These are phyloP conservation scores for Globisporangium megalacanthum DNA, from an alignment of 352 stramenopile genomes.

Conservation along the genomic window DNA sequence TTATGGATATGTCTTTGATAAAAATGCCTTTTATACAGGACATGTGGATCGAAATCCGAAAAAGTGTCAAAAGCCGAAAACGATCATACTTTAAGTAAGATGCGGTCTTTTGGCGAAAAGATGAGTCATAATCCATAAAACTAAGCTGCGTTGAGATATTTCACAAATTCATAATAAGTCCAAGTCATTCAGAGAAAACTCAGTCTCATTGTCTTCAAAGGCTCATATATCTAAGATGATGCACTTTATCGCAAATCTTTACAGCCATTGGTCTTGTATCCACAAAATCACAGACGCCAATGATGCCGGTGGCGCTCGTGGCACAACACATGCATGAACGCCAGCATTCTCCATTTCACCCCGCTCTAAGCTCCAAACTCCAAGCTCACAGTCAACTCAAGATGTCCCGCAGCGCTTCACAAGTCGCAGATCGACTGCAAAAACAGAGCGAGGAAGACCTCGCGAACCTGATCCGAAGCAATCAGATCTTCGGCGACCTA, in stretches of 20 bases:
- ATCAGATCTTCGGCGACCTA: conserved; percentile 10
- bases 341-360: too few relatives aligned
- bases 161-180: background rate
- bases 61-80: conserved; percentile 1
- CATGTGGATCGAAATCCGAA: background rate
- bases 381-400: background rate
- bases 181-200: background rate
- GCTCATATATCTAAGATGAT: background rate
- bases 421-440: background rate
- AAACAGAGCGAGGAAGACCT: background rate
- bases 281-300: too few relatives aligned
- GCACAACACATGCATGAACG: too few relatives aligned
- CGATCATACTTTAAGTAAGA: background rate
- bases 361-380: background rate
- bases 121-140: background rate
- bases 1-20: background rate
- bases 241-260: background rate
- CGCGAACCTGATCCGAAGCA: conserved; percentile 8
- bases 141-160: background rate
- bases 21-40: conserved; percentile 1
- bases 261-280: background rate
- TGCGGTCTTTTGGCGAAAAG: background rate
- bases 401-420: background rate
- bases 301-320: too few relatives aligned
- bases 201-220: background rate